Base-by-base conservation (phyloP, 331 rosid genomes). In the Stylosanthes scabra region DNA sequence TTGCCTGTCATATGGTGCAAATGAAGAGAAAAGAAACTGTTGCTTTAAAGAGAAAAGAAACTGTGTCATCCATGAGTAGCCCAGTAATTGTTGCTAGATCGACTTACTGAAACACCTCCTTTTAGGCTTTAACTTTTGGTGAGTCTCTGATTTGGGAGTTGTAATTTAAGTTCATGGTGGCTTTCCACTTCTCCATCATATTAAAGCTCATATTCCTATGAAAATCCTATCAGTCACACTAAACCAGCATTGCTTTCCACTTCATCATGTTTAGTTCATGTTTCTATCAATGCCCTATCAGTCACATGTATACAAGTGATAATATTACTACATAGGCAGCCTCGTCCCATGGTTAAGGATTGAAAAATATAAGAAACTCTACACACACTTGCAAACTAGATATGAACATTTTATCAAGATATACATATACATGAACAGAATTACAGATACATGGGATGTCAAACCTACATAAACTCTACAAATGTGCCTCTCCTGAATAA, bases 1-100 rank as follows among this genome's bases (percentile, higher is more conserved):
- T 42, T 70, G 81, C 83, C 16, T 37, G 70, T 83, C 83, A 85
- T 82, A 80, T 59, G 81, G 67, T 67, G 67, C 79, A 58, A 60
- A 27, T 2, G 65, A 67, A 78, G 27, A n/a, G n/a, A n/a, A n/a
- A n/a, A n/a, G n/a, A n/a, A n/a, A n/a, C n/a, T n/a, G n/a, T n/a
- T 45, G 11, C 10, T 45, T 11, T 1, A 9, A 45, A 45, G 50
- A 45, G 13, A 9, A 45, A 45, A 45, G 9, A 45, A 11, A 9
- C 10, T 3, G 12, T 10, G 12, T 2, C 50, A 45, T 4, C 2
- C 50, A 10, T 5, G n/a, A 11, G 50, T 9, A 12, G 50, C 12
- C 50, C 50, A 11, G 12, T 45, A 45, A 2, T 4, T 45, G 4
- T 4, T 45, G 10, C 50, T 8, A 11, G 50, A 12, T 4, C 50